Percentiles rank a stretch among this genome's conserved stretches.
phyloP scores from a whole-genome alignment of 805 yeast species.

The Saccharomycopsis babjevae region DNA sequence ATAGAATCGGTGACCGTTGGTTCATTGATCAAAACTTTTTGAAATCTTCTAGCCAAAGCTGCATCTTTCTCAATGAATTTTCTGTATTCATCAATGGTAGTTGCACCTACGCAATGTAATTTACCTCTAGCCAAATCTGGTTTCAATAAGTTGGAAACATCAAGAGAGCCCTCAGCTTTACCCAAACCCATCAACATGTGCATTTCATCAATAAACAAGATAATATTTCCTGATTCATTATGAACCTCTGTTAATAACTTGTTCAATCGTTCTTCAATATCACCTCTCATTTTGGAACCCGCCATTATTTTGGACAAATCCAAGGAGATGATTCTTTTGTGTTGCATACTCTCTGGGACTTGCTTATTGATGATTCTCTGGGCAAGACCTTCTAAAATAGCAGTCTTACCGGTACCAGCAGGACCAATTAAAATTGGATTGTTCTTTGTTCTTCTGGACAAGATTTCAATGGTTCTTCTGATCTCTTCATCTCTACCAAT shows the following conservation, averaged over 20 bases:
- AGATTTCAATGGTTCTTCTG: slow-evolving; percentile 81
- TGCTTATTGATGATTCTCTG: slow-evolving; percentile 86
- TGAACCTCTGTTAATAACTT: slow-evolving; percentile 65
- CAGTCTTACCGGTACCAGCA: slow-evolving; percentile 98
- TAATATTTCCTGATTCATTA: slow-evolving; percentile 54
- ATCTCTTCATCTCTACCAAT: slow-evolving; percentile 96
- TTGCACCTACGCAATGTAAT: slow-evolving; percentile 91
- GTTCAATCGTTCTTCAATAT: slow-evolving; percentile 85
- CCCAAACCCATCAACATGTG: slow-evolving; percentile 87
- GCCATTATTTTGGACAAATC: slow-evolving; percentile 86
- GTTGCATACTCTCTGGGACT: slow-evolving; percentile 90
- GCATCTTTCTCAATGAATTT: slow-evolving; percentile 95
- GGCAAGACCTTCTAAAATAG: slow-evolving; percentile 93
- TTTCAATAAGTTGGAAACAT: slow-evolving; percentile 85
- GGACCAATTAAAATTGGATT: slow-evolving; percentile 92
- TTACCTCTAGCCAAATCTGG: slow-evolving; percentile 88
- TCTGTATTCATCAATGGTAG: slow-evolving; percentile 86
- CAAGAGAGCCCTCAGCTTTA: slow-evolving; percentile 81
- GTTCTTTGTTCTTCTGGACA: slow-evolving; percentile 87
- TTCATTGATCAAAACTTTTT: slow-evolving; percentile 75
- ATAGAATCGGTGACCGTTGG: slow-evolving; percentile 89
- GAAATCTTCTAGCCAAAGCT: slow-evolving; percentile 89
- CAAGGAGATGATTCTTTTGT: slow-evolving; percentile 70
- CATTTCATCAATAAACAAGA: slow-evolving; percentile 82
- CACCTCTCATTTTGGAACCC: slow-evolving; percentile 95